Conservation (phyloP, 2,329 filamentous ascomycete species). For the Apiospora kogelbergensis region DNA sequence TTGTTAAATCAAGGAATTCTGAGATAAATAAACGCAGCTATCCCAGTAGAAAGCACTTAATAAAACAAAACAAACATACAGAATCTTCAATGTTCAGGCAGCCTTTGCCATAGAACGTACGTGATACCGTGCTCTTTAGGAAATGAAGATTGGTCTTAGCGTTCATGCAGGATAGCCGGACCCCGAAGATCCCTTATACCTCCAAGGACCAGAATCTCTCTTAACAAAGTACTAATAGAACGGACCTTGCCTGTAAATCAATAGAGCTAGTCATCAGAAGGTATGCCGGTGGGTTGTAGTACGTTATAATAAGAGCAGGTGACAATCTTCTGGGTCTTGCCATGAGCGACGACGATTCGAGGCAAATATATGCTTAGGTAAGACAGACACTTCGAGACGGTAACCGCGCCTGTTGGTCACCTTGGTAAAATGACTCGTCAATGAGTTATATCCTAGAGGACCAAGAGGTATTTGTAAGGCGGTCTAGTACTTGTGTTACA, state of each 20-base stretch:
- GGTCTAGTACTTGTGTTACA: not conserved
- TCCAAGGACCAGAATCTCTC: not conserved
- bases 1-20: not conserved
- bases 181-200: not conserved
- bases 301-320: not conserved
- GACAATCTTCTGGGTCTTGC: not conserved
- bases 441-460: not conserved
- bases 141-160: not conserved
- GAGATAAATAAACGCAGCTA: not conserved
- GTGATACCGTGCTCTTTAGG: not conserved
- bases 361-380: not conserved
- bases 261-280: not conserved
- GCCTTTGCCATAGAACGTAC: not conserved
- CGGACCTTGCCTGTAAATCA: not conserved
- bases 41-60: not conserved
- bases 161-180: not conserved
- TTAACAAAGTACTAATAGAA: not conserved
- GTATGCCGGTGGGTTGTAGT: not conserved
- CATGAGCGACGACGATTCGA: not conserved
- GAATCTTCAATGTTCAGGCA: too few species aligned
- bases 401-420: not conserved
- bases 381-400: not conserved
- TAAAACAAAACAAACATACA: not conserved
- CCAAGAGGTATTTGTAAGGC: not conserved
- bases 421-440: not conserved